Evolutionary conservation across 2,329 filamentous ascomycete species (phyloP).

Genomic region (Sarocladium oryzae): DNA sequence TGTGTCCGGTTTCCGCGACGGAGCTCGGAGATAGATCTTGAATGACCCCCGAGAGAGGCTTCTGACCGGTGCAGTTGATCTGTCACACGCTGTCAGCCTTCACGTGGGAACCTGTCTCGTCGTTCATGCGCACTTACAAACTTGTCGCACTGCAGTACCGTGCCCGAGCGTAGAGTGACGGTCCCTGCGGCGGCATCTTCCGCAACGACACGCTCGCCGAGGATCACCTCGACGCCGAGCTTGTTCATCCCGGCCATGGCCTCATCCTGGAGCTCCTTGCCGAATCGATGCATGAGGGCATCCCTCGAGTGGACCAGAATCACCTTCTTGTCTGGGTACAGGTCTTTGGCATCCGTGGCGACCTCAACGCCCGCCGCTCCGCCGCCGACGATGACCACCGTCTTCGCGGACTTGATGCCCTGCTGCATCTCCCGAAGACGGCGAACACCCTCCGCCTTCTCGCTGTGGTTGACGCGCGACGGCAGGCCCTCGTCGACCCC

Average conservation of each 20-base stretch:
- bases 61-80: conserved; percentile 55
- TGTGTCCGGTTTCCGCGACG: conserved; percentile 40
- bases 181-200: conserved; percentile 28
- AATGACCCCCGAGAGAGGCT: conserved; percentile 46
- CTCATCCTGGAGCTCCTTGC: conserved; percentile 31
- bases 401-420: conserved; percentile 33
- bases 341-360: conserved; percentile 50
- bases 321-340: conserved; percentile 50
- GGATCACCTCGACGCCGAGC: conserved; percentile 43
- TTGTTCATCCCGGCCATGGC: conserved; percentile 35
- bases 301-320: conserved; percentile 50
- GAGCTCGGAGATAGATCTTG: conserved; percentile 32
- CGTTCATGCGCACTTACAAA: conserved; percentile 30
- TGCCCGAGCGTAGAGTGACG: conserved; percentile 39
- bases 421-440: conserved; percentile 37
- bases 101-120: no score
- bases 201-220: conserved; percentile 39
- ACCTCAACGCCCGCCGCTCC: conserved; percentile 58
- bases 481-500: conserved; percentile 38
- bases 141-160: conserved; percentile 40
- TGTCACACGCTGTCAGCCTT: conserved; percentile 18
- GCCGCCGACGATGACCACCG: conserved; percentile 48
- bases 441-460: conserved; percentile 31
- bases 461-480: conserved; percentile 36
- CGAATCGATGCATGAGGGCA: conserved; percentile 46